Percentiles rank a stretch among this genome's conserved stretches.
Conservation (phyloP, 1,139 yeast genomes). For the Candida tropicalis region DNA sequence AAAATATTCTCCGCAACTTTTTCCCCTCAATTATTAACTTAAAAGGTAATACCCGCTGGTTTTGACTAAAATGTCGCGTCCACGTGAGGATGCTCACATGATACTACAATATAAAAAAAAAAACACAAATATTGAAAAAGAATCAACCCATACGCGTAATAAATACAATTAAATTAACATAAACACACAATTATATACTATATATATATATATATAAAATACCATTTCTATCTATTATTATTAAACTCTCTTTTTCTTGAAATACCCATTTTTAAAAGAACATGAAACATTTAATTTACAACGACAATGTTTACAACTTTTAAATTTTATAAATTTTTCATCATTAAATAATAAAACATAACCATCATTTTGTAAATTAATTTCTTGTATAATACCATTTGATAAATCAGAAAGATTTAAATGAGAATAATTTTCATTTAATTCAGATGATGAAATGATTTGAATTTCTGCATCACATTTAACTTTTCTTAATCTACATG, state of each 20-base stretch:
- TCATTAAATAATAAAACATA: constrained; percentile 20
- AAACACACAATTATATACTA: too few relatives aligned
- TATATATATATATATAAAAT: too few relatives aligned
- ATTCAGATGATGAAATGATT: constrained; percentile 20
- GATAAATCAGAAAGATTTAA: constrained; percentile 5
- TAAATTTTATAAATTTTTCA: constrained; percentile 49
- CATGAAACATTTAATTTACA: constrained; percentile 44
- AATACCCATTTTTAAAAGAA: constrained; percentile 59
- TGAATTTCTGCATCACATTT: constrained; percentile 71
- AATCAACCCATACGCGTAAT: too few relatives aligned
- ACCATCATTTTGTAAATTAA: constrained; percentile 4
- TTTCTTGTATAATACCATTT: neutral
- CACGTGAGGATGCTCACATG: too few relatives aligned
- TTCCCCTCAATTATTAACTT: too few relatives aligned
- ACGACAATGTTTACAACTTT: constrained; percentile 52
- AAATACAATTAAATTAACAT: too few relatives aligned
- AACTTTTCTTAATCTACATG: constrained; percentile 70
- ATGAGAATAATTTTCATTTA: constrained; percentile 4
- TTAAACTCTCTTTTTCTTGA: constrained; percentile 1
- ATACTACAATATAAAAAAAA: too few relatives aligned
- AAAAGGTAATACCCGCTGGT: too few relatives aligned
- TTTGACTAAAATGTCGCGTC: too few relatives aligned
- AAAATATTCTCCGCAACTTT: too few relatives aligned
- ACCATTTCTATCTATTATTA: too few relatives aligned
- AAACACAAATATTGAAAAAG: too few relatives aligned